Percentiles rank a stretch among this genome's conserved stretches.
Evolutionary conservation across 345 rosid genomes (phyloP).

Genomic region (Euphorbia tirucalli): DNA sequence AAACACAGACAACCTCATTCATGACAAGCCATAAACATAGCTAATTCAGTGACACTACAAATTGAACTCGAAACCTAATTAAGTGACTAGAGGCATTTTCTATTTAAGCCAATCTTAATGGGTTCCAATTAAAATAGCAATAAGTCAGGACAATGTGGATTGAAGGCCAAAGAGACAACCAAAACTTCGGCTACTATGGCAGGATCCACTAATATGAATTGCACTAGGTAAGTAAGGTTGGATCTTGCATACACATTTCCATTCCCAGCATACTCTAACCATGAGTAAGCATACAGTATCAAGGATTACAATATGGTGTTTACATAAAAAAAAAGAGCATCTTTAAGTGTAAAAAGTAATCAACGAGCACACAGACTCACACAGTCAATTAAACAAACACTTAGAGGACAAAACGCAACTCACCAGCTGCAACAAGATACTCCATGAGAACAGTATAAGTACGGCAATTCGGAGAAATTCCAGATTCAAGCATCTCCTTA

Average conservation of each 20-base stretch:
- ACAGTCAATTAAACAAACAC: slow-evolving; percentile 43
- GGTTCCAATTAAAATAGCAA: not conserved
- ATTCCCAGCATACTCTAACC: not conserved
- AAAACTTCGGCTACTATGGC: too few relatives aligned
- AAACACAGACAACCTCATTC: slow-evolving; percentile 12
- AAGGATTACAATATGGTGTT: not conserved
- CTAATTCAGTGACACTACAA: too few relatives aligned
- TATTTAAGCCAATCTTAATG: too few relatives aligned
- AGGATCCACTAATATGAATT: too few relatives aligned
- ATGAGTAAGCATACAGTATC: not conserved
- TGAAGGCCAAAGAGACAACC: not conserved
- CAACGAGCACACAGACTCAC: slow-evolving; percentile 1
- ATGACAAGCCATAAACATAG: slow-evolving; percentile 13
- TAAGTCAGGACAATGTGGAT: not conserved
- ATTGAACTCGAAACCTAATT: too few relatives aligned
- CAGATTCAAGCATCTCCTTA: slow-evolving; percentile 62
- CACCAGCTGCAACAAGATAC: slow-evolving; percentile 59
- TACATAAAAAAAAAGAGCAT: not conserved
- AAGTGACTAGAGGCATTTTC: too few relatives aligned
- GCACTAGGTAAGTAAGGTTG: too few relatives aligned
- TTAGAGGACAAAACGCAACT: slow-evolving; percentile 24
- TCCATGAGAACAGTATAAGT: slow-evolving; percentile 88
- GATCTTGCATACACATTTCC: too few relatives aligned
- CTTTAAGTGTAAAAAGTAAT: not conserved
- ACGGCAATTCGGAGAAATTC: slow-evolving; percentile 64